A percentile compares a stretch with the other conserved stretches of the same genome.
Evolutionary conservation across 805 yeast species (phyloP).

Genomic region (Candida manassasensis): DNA sequence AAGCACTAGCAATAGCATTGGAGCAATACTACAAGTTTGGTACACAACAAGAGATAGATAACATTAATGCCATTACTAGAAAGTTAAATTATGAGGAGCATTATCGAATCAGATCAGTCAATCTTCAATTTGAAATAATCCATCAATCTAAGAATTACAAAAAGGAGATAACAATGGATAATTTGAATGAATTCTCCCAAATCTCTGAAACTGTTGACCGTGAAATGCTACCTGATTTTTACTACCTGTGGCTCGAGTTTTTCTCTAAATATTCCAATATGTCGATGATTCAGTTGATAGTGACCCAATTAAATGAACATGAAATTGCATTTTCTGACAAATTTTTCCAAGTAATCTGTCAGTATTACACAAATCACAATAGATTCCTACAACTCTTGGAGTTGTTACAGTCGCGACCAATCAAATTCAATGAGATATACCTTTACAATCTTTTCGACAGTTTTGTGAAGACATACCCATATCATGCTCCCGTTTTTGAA

Average conservation of each 20-base stretch:
- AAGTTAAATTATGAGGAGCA: conserved; percentile 17
- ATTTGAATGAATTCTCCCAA: conserved; percentile 16
- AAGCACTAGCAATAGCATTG: conserved; percentile 22
- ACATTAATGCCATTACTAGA: conserved; percentile 17
- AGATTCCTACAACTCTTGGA: conserved; percentile 26
- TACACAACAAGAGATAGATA: conserved; percentile 19
- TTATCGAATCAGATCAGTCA: conserved; percentile 19
- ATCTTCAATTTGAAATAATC: conserved; percentile 22
- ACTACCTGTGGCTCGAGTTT: conserved; percentile 24
- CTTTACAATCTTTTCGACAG: conserved; percentile 21
- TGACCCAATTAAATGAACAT: conserved; percentile 22
- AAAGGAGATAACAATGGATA: conserved; percentile 22
- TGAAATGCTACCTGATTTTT: conserved; percentile 19
- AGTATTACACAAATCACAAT: conserved; percentile 21
- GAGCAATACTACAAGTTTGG: conserved; percentile 29
- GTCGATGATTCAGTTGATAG: conserved; percentile 21
- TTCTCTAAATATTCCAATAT: conserved; percentile 24
- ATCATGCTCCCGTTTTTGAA: conserved; percentile 15
- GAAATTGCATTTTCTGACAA: conserved; percentile 15
- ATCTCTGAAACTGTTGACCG: conserved; percentile 12
- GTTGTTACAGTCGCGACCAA: conserved; percentile 15
- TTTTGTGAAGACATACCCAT: conserved; percentile 31
- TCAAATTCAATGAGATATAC: conserved; percentile 19
- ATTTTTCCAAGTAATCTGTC: conserved; percentile 20
- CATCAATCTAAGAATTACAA: conserved; percentile 19